phyloP scores from a whole-genome alignment of 768 basidiomycete species.

The Tylopilus vinaceipallidus region DNA sequence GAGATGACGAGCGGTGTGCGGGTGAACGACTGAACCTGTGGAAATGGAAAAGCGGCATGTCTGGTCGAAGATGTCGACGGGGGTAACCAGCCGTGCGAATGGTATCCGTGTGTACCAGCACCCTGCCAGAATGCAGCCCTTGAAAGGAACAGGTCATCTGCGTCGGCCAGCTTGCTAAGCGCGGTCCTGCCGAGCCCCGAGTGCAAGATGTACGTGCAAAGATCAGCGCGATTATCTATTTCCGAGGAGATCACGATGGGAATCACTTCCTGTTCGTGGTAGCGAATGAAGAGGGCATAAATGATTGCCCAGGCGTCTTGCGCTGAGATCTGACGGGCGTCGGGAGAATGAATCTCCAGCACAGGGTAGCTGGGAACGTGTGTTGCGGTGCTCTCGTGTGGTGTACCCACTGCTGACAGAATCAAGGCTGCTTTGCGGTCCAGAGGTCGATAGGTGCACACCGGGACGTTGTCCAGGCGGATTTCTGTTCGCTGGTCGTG shows the following conservation, averaged over 20 bases:
- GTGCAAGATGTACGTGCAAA: too few species aligned
- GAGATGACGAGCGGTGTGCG: slow-evolving; percentile 45
- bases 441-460: slow-evolving; percentile 15
- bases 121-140: slow-evolving; percentile 50
- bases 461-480: slow-evolving; percentile 4
- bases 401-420: slow-evolving; percentile 21
- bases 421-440: slow-evolving; percentile 9
- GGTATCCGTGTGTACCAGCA: slow-evolving; percentile 38
- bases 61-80: slow-evolving; percentile 30
- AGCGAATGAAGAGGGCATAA: slow-evolving; percentile 41
- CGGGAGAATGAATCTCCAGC: slow-evolving; percentile 9
- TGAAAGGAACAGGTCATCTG: slow-evolving; percentile 37
- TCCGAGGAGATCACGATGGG: slow-evolving; percentile 35
- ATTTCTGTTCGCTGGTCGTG: not conserved
- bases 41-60: slow-evolving; percentile 31
- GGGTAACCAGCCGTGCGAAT: slow-evolving; percentile 33
- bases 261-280: slow-evolving; percentile 40
- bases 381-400: slow-evolving; percentile 15
- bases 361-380: slow-evolving; percentile 23
- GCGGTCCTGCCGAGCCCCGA: too few species aligned
- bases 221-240: slow-evolving; percentile 31
- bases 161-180: too few species aligned
- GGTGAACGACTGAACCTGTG: slow-evolving; percentile 41
- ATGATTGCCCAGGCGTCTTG: slow-evolving; percentile 41
- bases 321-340: slow-evolving; percentile 18